Evolutionary conservation across 2,329 filamentous ascomycete species (phyloP).

Genomic region (Alternaria triticina): DNA sequence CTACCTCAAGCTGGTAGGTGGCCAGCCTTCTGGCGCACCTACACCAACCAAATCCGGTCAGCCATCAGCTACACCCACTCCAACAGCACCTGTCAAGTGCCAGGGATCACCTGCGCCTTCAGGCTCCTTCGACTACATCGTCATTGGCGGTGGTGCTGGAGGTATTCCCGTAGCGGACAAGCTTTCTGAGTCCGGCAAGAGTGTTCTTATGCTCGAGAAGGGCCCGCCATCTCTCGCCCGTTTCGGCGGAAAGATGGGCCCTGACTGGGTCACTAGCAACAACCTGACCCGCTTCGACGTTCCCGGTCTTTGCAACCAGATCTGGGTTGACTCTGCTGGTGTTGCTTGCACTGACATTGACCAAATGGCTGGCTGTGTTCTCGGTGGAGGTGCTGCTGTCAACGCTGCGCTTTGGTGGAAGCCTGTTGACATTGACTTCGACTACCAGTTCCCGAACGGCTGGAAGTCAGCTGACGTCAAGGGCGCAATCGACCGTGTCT

Average conservation of each 20-base stretch:
- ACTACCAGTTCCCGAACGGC: slow-evolving; percentile 73
- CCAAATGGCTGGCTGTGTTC: slow-evolving; percentile 74
- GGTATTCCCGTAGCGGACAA: slow-evolving; percentile 66
- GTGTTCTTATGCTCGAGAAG: slow-evolving; percentile 64
- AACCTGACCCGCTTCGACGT: slow-evolving; percentile 74
- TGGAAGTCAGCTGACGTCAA: slow-evolving; percentile 72
- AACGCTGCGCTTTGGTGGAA: slow-evolving; percentile 75
- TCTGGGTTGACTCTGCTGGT: slow-evolving; percentile 68
- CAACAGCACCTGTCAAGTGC: slow-evolving; percentile 44
- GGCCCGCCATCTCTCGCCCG: slow-evolving; percentile 65
- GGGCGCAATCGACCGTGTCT: slow-evolving; percentile 66
- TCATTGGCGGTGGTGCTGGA: slow-evolving; percentile 68
- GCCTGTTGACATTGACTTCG: slow-evolving; percentile 70
- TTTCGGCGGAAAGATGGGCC: slow-evolving; percentile 67
- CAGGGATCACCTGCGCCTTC: slow-evolving; percentile 47
- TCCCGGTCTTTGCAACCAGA: slow-evolving; percentile 73
- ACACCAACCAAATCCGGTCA: slow-evolving; percentile 24
- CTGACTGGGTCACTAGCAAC: slow-evolving; percentile 66
- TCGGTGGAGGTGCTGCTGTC: slow-evolving; percentile 71
- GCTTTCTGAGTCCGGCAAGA: slow-evolving; percentile 69
- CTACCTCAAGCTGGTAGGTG: slow-evolving; percentile 48
- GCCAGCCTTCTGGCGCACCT: slow-evolving; percentile 22
- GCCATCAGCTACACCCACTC: slow-evolving; percentile 34
- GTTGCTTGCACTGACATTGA: slow-evolving; percentile 74
- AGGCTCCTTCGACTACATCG: slow-evolving; percentile 66